Conservation (phyloP, 2,329 filamentous ascomycete species). For the Harringtonia aguacate region DNA sequence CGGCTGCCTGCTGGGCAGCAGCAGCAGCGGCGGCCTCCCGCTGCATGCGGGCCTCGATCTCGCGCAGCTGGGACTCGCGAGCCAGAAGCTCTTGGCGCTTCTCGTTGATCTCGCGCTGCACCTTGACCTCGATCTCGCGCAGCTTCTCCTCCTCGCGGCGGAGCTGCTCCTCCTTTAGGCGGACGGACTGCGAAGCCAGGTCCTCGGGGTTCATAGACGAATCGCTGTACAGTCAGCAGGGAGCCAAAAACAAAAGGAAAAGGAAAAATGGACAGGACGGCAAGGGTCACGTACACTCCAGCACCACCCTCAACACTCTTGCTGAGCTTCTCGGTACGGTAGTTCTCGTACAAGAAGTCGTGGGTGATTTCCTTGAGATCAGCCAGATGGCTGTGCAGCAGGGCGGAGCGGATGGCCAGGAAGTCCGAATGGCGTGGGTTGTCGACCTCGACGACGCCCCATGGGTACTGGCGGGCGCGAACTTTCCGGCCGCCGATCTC, state of each 20-base stretch:
- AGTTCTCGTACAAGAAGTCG: constrained; percentile 99
- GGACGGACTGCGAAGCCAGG: constrained; percentile 90
- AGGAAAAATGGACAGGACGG: too few relatives aligned
- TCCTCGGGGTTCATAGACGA: constrained; percentile 97
- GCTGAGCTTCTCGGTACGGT: constrained; percentile 99
- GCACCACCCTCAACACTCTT: constrained; percentile 94
- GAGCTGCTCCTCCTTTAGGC: constrained; percentile 98
- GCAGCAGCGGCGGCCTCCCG: constrained; percentile 60
- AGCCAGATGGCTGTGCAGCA: constrained; percentile 94
- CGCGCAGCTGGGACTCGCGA: constrained; percentile 94
- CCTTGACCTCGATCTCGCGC: constrained; percentile 98
- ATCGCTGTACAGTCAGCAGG: constrained; percentile 36
- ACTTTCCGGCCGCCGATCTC: constrained; percentile 90
- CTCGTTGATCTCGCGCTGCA: constrained; percentile 99
- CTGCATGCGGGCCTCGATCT: constrained; percentile 97
- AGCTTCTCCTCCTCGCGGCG: constrained; percentile 99
- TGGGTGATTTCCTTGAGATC: constrained; percentile 99
- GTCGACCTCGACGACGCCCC: constrained; percentile 98
- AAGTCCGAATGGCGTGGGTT: constrained; percentile 99
- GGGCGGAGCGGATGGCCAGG: constrained; percentile 88
- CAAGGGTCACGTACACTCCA: constrained; percentile 83
- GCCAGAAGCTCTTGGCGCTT: constrained; percentile 97
- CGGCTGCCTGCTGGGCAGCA: constrained; percentile 21
- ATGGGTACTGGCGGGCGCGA: constrained; percentile 93
- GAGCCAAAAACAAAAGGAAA: constrained; percentile 28